Percentiles rank a stretch among this genome's conserved stretches.
These are phyloP conservation scores for Neohortaea acidophila DNA, from an alignment of 495 filamentous ascomycete genomes.

Conservation along the genomic window DNA sequence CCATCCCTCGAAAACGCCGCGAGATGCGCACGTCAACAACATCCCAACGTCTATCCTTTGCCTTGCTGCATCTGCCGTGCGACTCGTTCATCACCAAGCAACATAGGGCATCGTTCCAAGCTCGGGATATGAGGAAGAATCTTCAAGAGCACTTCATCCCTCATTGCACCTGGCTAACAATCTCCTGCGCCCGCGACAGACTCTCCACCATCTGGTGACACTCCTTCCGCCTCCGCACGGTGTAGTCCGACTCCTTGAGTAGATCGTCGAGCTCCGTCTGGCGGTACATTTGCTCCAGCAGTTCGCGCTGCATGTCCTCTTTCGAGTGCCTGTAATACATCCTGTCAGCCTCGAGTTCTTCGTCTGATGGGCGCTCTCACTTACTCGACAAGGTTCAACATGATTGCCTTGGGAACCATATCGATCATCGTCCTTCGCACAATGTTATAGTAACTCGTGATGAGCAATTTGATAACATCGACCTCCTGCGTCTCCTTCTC, in stretches of 20 bases:
- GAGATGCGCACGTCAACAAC: too few relatives aligned
- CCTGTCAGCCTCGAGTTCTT: neutral
- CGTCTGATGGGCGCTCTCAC: slow-evolving; percentile 24
- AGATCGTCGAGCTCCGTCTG: slow-evolving; percentile 78
- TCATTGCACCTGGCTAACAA: slow-evolving; percentile 93
- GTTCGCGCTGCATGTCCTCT: slow-evolving; percentile 96
- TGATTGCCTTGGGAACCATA: slow-evolving; percentile 99
- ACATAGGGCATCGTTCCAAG: too few relatives aligned
- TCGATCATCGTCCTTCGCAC: slow-evolving; percentile 97
- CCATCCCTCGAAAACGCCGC: too few relatives aligned
- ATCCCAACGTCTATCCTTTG: too few relatives aligned
- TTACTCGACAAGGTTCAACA: slow-evolving; percentile 90
- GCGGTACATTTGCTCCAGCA: slow-evolving; percentile 96
- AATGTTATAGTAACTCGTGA: slow-evolving; percentile 95
- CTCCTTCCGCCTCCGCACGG: slow-evolving; percentile 84
- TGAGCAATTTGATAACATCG: slow-evolving; percentile 95
- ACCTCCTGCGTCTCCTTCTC: slow-evolving; percentile 91
- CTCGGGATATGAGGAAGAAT: too few relatives aligned
- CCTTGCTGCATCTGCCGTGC: too few relatives aligned
- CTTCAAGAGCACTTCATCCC: neutral
- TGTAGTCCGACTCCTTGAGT: slow-evolving; percentile 97
- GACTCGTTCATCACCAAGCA: too few relatives aligned
- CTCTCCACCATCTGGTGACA: slow-evolving; percentile 99
- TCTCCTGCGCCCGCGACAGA: slow-evolving; percentile 74
- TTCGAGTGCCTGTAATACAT: slow-evolving; percentile 56